Evolutionary conservation across 1,284 basidiomycete genomes (phyloP), one percentile per base, ranked within the genome.

Genomic region (Rhodotorula glutinis): DNA sequence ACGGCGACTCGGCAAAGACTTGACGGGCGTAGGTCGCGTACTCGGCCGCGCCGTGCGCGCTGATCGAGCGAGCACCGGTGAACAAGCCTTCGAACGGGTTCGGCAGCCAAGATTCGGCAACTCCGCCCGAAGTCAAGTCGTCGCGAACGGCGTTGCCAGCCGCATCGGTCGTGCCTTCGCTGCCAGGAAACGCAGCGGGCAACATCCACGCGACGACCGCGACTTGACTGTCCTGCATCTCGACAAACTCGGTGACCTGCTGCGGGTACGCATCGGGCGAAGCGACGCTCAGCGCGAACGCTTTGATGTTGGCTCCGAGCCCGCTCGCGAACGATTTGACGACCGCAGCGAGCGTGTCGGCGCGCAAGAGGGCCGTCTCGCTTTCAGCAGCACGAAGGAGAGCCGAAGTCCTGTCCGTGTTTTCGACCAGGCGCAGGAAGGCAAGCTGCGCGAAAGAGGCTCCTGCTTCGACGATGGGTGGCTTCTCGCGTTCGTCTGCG

Each of bases 331-430:
- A 93, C 1, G 89, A 89, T 60, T 85, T 85, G 81, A 90, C 90
- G 51, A 95, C 85, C 55, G 88, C 87, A 38, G 92, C 81, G 38
- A 94, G 82, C 16, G 91, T 85, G 77, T 97, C 93, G 65, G 85
- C 86, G 57, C 84, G 84, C 60, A 89, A 80, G 53, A 92, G 81
- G 21, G 85, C 79, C 55, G 83, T 81, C 62, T 89, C 86, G 1
- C 84, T 85, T 43, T 87, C 86, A 60, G 90, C 86, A 2, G 89
- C 89, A 75, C 86, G 87, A 79, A 95, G 84, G 40, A 95, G 87
- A 0, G 89, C 90, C 14, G 89, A 92, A 1, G 91, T 90, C 70
- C 92, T 87, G 60, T 88, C 87, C 13, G 91, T 90, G 61, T 96
- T 83, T 77, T 94, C 92, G 73, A 94, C 85, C n/a, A 95, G 83